Evolutionary conservation across 768 basidiomycete species (phyloP), one percentile per base, ranked within the genome.

Genomic region (Mycena leptocephala): DNA sequence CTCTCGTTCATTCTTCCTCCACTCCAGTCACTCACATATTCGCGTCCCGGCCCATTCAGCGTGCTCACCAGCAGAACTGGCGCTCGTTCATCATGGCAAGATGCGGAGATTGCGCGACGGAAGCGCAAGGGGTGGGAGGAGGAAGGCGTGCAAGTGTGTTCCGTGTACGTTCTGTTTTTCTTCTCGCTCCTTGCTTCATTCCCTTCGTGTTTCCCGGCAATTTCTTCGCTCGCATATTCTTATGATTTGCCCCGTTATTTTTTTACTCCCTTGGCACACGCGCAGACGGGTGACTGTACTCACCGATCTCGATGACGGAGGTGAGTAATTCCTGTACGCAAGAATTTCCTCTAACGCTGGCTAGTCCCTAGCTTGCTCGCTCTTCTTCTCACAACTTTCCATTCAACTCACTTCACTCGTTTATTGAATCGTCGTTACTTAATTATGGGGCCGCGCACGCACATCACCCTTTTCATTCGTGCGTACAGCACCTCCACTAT

Each of bases 31-130:
- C 43, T 43, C 16, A 18, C 18, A 43, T 20, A 32, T 13, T 6
- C 35, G 6, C 63, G 13, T 13, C 13, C 6, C 13, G 35, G 35
- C 71, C 64, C 2, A 78, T 78, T 62, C 76, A 78, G 51, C 72
- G 73, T 32, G 67, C 72, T 37, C 73, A 66, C 41, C 16, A 51
- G 35, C 64, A 51, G 56, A 78, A 66, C 65, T 78, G 76, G 76
- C 73, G 76, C 43, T 62, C 72, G 30, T 78, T 78, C 69, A 62
- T 78, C 14, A 74, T 78, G 76, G 72, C 72, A 77, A 59, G 68
- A 71, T 1, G 26, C 9, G n/a, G 69, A 66, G 7, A 18, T 59
- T 5, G 69, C 68, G n/a, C 37, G 55, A 13, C 51, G 51, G 26
- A 53, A 53, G 51, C 5, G 51, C 24, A 16, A 53, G 51, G 26